Evolutionary conservation across 805 yeast species (phyloP), one percentile per base, ranked within the genome.

Genomic region (Pichia eremophila): DNA sequence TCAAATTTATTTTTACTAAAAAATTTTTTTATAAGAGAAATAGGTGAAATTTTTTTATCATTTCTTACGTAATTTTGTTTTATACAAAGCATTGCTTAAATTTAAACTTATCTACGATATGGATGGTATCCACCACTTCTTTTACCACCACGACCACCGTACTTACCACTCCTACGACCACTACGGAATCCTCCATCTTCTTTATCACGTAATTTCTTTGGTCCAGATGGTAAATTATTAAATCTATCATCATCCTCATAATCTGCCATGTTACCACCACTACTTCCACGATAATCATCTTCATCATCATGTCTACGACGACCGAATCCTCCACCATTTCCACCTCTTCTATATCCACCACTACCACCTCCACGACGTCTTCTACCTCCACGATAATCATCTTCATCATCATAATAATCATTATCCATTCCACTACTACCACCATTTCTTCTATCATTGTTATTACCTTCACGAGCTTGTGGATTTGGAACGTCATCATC

Each of bases 401-500:
- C 36, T 8, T 45, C 47, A 18, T 45, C 39, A 17, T 35, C 39
- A 27, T 40, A 18, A 8, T 40, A 22, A 40, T 27, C 14, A 38
- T 28, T 22, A 15, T 38, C 29, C 25, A 22, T 22, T 22, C 34
- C 19, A 32, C 29, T 25, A n/a, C 32, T 37, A n/a, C 41, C 43
- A 15, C 46, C 44, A 39, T 41, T 29, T 8, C 41, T 36, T 19
- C 28, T 36, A 31, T 45, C 45, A 41, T 19, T 44, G n/a, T 25
- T 32, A 22, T 36, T 32, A 32, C 28, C 39, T n/a, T 18, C 37
- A 46, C 58, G 58, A 46, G 64, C 68, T 52, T 65, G 69, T 22
- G 68, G 68, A 43, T 64, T 64, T 27, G 65, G 67, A 41, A 64
- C 69, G 35, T 57, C 63, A 37, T 65, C 67, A 18, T 62, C 67